Conservation (phyloP, 1,139 yeast species). For the Diutina scorzettiae region DNA sequence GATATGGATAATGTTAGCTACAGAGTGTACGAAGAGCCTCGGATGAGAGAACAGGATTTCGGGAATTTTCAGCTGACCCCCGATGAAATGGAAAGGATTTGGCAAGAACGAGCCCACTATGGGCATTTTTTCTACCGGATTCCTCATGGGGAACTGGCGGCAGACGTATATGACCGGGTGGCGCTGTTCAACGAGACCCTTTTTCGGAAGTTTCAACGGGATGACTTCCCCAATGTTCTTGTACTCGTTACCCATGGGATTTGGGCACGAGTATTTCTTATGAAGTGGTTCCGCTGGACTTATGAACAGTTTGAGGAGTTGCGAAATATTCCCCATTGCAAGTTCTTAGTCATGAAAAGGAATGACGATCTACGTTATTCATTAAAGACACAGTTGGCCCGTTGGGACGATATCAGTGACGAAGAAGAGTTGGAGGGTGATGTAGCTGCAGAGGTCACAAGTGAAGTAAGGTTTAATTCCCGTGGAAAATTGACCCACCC, state of each 20-base stretch:
- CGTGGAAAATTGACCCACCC: conserved; percentile 22
- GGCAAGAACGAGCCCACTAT: conserved; percentile 76
- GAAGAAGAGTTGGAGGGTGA: conserved; percentile 21
- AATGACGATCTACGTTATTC: conserved; percentile 32
- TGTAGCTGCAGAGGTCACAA: conserved; percentile 23
- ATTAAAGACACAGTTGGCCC: conserved; percentile 41
- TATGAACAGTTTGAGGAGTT: conserved; percentile 80
- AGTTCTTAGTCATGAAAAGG: conserved; percentile 66
- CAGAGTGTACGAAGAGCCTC: conserved; percentile 66
- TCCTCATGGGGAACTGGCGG: conserved; percentile 91
- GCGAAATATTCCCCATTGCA: conserved; percentile 75
- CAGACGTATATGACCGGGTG: conserved; percentile 85
- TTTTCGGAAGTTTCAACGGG: conserved; percentile 63
- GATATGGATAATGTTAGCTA: conserved; percentile 37
- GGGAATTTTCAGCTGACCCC: conserved; percentile 81
- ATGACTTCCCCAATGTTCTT: conserved; percentile 57
- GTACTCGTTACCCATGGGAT: conserved; percentile 88
- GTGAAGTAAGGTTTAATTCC: conserved; percentile 32
- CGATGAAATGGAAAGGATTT: conserved; percentile 64
- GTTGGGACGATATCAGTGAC: conserved; percentile 47
- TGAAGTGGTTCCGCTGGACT: conserved; percentile 91
- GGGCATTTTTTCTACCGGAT: conserved; percentile 89
- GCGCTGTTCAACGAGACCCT: conserved; percentile 82
- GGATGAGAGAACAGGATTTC: conserved; percentile 89
- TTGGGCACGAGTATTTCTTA: conserved; percentile 82